These are phyloP conservation scores for Trypanosoma vivax DNA, from an alignment of 208 protist genomes.

Conservation along the genomic window DNA sequence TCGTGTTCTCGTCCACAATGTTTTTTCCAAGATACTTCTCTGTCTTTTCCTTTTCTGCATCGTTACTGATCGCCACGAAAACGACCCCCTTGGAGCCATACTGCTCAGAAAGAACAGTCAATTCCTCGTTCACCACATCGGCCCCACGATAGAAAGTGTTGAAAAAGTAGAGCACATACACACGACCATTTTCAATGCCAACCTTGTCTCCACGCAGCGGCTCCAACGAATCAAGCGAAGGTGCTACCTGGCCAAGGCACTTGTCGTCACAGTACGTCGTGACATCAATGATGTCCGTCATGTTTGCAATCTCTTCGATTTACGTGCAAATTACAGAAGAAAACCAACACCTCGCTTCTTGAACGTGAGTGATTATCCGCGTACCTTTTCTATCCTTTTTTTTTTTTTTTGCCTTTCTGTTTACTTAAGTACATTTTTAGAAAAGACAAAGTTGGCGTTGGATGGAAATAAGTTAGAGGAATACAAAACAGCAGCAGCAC, in stretches of 20 bases:
- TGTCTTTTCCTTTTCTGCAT: slow-evolving; percentile 82
- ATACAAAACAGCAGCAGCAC: too few relatives aligned
- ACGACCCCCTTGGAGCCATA: slow-evolving; percentile 48
- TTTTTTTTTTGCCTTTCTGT: too few relatives aligned
- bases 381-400: too few relatives aligned
- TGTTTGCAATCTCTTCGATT: slow-evolving; percentile 8
- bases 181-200: slow-evolving; percentile 39
- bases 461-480: too few relatives aligned
- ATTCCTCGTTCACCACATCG: slow-evolving; percentile 84
- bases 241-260: slow-evolving; percentile 57
- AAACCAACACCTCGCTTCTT: background rate
- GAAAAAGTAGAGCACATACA: slow-evolving; percentile 89
- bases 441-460: too few relatives aligned
- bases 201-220: slow-evolving; percentile 74
- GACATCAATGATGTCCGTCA: slow-evolving; percentile 79
- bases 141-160: slow-evolving; percentile 90
- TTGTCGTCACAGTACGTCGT: slow-evolving; percentile 86
- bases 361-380: too few relatives aligned
- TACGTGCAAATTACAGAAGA: slow-evolving; percentile 1
- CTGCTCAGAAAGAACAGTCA: slow-evolving; percentile 77
- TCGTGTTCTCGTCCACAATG: slow-evolving; percentile 88
- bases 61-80: slow-evolving; percentile 86
- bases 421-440: too few relatives aligned
- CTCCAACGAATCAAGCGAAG: slow-evolving; percentile 47
- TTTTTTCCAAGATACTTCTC: slow-evolving; percentile 88